Conservation (phyloP, 2,329 filamentous ascomycete genomes). For the Calonectria naviculata region DNA sequence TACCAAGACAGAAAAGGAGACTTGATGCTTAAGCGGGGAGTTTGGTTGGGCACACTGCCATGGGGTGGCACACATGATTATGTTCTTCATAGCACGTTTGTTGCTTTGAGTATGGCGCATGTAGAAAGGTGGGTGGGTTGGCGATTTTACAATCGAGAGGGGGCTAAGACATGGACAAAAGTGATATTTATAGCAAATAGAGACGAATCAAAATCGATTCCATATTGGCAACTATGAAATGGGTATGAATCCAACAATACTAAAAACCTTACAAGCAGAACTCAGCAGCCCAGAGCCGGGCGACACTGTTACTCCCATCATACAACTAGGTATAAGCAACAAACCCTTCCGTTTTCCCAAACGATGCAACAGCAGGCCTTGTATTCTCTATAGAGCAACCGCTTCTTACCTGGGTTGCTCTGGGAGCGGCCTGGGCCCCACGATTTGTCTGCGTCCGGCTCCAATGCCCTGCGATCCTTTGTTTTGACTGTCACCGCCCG, state of each 20-base stretch:
- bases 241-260: neutral
- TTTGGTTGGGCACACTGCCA: neutral
- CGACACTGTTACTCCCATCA: neutral
- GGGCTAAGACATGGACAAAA: conserved; percentile 7
- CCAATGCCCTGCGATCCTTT: conserved; percentile 73
- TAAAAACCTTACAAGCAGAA: neutral
- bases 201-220: neutral
- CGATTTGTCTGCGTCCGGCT: conserved; percentile 79
- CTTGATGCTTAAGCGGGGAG: conserved; percentile 20
- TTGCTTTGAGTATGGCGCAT: neutral
- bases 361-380: neutral
- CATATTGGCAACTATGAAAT: neutral
- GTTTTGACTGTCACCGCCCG: conserved; percentile 81
- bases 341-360: neutral
- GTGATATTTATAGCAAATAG: neutral
- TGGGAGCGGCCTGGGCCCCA: conserved; percentile 78
- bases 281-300: neutral
- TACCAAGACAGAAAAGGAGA: conserved; percentile 40
- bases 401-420: conserved; percentile 43
- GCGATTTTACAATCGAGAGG: neutral
- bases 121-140: neutral
- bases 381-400: neutral
- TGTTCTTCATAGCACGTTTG: neutral
- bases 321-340: conserved; percentile 1
- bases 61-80: no score